phyloP scores from a whole-genome alignment of 768 basidiomycete genomes.

The Hericium rajendrae region DNA sequence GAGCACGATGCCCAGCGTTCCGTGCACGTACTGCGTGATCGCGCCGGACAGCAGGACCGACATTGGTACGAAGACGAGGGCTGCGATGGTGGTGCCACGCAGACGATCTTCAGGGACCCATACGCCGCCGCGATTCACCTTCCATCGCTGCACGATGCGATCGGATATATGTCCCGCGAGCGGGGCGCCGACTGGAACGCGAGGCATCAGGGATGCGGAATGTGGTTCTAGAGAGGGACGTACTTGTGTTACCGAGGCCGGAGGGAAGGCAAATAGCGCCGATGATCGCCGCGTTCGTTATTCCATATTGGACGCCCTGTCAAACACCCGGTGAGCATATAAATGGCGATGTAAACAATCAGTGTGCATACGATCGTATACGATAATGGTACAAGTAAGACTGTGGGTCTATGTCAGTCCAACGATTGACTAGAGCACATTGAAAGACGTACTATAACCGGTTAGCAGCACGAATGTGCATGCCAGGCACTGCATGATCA shows the following conservation, averaged over 20 bases:
- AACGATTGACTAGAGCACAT: too few species aligned
- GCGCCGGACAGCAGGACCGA: slow-evolving; percentile 42
- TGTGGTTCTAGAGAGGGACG: slow-evolving; percentile 15
- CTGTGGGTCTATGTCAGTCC: slow-evolving; percentile 11
- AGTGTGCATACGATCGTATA: slow-evolving; percentile 48
- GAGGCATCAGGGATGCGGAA: background rate
- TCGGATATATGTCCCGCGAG: slow-evolving; percentile 54
- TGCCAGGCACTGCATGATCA: slow-evolving; percentile 34
- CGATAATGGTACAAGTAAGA: slow-evolving; percentile 48
- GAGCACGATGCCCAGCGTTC: slow-evolving; percentile 37
- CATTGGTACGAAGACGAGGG: slow-evolving; percentile 40
- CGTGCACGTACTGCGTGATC: slow-evolving; percentile 39
- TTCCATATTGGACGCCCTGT: slow-evolving; percentile 48
- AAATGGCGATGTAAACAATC: too few species aligned
- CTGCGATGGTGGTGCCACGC: slow-evolving; percentile 38
- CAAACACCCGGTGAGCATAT: background rate
- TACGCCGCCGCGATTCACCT: slow-evolving; percentile 37
- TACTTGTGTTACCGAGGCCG: slow-evolving; percentile 53
- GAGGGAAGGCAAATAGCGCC: slow-evolving; percentile 51
- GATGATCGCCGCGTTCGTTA: slow-evolving; percentile 46
- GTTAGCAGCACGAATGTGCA: slow-evolving; percentile 20
- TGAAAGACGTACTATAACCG: slow-evolving; percentile 25
- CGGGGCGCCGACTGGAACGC: slow-evolving; percentile 43
- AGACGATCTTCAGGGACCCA: slow-evolving; percentile 69
- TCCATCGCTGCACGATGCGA: slow-evolving; percentile 36